Conservation (phyloP, 768 basidiomycete species). For the Suillus subalutaceus region DNA sequence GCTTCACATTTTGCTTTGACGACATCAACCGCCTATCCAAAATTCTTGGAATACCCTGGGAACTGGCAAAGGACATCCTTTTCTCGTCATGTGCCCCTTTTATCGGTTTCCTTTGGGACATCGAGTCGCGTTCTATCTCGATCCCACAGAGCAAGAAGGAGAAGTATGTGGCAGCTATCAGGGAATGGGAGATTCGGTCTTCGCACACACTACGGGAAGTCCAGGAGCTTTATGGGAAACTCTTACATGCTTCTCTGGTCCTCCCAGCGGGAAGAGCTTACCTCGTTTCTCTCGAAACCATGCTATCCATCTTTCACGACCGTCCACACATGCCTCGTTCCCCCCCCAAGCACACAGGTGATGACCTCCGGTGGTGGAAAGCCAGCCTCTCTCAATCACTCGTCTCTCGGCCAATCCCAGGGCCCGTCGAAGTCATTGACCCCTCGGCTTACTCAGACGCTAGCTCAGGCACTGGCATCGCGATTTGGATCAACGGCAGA, state of each 20-base stretch:
- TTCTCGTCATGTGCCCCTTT: conserved; percentile 25
- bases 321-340: conserved; percentile 32
- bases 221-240: conserved; percentile 42
- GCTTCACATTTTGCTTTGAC: conserved; percentile 25
- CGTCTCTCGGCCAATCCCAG: background rate
- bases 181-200: background rate
- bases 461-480: conserved; percentile 38
- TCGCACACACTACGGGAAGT: conserved; percentile 37
- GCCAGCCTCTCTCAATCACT: conserved; percentile 21
- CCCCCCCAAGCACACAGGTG: conserved; percentile 22
- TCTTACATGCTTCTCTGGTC: conserved; percentile 38
- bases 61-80: conserved; percentile 27
- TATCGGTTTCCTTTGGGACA: conserved; percentile 36
- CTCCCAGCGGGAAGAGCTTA: conserved; percentile 39
- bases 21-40: conserved; percentile 42
- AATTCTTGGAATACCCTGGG: conserved; percentile 36
- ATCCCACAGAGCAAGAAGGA: conserved; percentile 26
- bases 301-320: conserved; percentile 32
- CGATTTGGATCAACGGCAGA: conserved; percentile 22
- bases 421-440: conserved; percentile 37
- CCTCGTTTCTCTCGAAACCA: conserved; percentile 42
- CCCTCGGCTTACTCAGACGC: conserved; percentile 44
- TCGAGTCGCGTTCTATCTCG: conserved; percentile 9
- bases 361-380: conserved; percentile 42
- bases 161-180: conserved; percentile 35